These are phyloP conservation scores for Stemphylium beticola DNA, from an alignment of 2,329 filamentous ascomycete species.

Conservation along the genomic window DNA sequence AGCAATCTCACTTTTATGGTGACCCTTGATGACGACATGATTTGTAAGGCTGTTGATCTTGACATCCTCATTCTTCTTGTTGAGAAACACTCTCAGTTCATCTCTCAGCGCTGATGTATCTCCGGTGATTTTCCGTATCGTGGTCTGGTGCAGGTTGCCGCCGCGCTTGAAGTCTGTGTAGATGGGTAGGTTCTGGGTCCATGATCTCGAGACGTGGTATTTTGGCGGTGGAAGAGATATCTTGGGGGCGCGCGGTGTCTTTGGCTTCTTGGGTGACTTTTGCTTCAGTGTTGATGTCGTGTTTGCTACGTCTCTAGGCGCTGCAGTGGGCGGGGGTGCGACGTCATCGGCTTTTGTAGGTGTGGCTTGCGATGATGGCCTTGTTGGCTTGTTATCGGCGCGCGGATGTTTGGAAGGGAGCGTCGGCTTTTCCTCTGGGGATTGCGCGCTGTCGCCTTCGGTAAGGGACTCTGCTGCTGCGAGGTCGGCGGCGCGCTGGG, in stretches of 20 bases:
- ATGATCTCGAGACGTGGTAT: conserved; percentile 76
- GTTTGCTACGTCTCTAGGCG: conserved; percentile 5
- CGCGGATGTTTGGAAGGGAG: conserved; percentile 26
- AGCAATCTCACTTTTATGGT: conserved; percentile 13
- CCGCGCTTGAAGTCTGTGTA: conserved; percentile 77
- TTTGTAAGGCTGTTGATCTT: conserved; percentile 67
- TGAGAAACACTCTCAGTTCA: conserved; percentile 67
- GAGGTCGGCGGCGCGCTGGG: conserved; percentile 38
- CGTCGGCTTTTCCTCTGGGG: conserved; percentile 28
- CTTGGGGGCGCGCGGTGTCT: conserved; percentile 2
- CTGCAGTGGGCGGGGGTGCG: neutral
- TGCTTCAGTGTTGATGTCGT: conserved; percentile 15
- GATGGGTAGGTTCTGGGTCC: conserved; percentile 73
- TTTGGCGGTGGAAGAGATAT: conserved; percentile 46
- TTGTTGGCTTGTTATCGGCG: conserved; percentile 10
- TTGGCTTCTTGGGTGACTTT: conserved; percentile 7
- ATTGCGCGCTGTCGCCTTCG: conserved; percentile 42
- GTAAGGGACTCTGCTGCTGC: conserved; percentile 43
- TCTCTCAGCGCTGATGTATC: conserved; percentile 67
- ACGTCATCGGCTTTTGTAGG: conserved; percentile 2
- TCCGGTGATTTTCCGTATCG: conserved; percentile 80
- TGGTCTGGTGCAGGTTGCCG: conserved; percentile 75
- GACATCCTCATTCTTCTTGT: conserved; percentile 62
- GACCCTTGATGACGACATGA: conserved; percentile 63
- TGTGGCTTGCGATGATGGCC: conserved; percentile 11